Evolutionary conservation across 768 basidiomycete species (phyloP).

Genomic region (Lentinula raphanica): DNA sequence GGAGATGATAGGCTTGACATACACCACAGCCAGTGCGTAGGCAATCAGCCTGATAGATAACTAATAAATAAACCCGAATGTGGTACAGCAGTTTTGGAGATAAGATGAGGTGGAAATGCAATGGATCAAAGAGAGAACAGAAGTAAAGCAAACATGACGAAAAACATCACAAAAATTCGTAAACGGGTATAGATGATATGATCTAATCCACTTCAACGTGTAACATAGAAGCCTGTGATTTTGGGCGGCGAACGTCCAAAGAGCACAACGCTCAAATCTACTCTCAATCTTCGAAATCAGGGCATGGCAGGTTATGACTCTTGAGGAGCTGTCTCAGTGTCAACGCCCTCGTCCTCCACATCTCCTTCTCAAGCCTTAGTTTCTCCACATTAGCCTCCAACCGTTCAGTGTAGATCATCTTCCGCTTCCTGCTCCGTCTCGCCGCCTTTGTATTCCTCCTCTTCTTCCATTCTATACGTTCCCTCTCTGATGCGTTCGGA

Average conservation of each 20-base stretch:
- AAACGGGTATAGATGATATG: too few relatives aligned
- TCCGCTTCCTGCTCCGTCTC: constrained; percentile 61
- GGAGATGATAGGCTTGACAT: background rate
- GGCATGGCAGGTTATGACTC: constrained; percentile 44
- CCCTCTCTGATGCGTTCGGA: constrained; percentile 48
- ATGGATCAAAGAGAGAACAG: background rate
- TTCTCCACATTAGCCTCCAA: constrained; percentile 44
- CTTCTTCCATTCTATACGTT: constrained; percentile 74
- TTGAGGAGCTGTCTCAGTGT: constrained; percentile 37
- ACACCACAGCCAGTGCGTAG: background rate
- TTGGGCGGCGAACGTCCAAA: background rate
- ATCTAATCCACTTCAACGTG: too few relatives aligned
- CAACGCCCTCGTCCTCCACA: constrained; percentile 43
- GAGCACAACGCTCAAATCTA: constrained; percentile 2
- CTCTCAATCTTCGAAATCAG: constrained; percentile 26
- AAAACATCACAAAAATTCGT: background rate
- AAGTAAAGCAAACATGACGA: too few relatives aligned
- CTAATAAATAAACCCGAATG: background rate
- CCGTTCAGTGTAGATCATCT: constrained; percentile 55
- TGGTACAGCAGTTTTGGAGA: background rate
- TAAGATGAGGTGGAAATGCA: background rate
- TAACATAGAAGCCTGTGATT: too few relatives aligned
- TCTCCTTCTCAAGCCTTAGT: constrained; percentile 44
- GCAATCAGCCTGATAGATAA: background rate
- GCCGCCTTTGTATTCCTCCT: constrained; percentile 85